Evolutionary conservation across 2,329 filamentous ascomycete genomes (phyloP), one percentile per base, ranked within the genome.

Genomic region (Ilyonectria destructans): DNA sequence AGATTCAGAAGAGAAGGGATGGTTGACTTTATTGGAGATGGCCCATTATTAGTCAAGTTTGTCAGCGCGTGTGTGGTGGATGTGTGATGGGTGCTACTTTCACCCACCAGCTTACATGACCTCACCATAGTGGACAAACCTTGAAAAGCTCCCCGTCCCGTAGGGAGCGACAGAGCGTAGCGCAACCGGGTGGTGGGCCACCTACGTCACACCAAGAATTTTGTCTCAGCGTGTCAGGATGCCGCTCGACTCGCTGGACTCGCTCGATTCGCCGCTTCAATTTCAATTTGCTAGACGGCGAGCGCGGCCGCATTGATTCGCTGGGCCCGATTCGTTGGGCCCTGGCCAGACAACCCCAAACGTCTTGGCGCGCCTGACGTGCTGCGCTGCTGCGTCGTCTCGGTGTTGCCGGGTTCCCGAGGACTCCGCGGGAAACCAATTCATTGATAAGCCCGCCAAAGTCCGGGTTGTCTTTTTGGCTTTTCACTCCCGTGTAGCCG

Each of bases 21-120:
- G 45, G 35, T 43, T n/a, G 40, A 43, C 40, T 43, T 43, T 43
- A 43, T 43, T 17, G 40, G 40, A 43, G 6, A n/a, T 43, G 40
- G 40, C 8, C 31, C 31, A 33, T 33, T 54, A 33, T 33, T 54
- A 54, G 31, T 54, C 31, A 35, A 19, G 19, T 54, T 37, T 35
- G 51, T 54, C 19, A 54, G 51, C 51, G 51, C 51, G 29, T 12
- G 51, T 54, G 51, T 35, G n/a, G 37, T 33, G 10, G 12, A n/a
- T 12, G 51, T 54, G 51, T 35, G n/a, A 54, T 33, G 10, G 12
- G 2, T 33, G 33, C 29, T 31, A 54, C 51, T 17, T 17, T 54
- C 51, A 54, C 51, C 51, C 51, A 21, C n/a, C 31, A n/a, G 15
- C 23, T 49, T 51, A 33, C n/a, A 43, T 43, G 40, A 43, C 40